Base-by-base conservation (phyloP, 108 stramenopile genomes). In the Cyclotella baltica region DNA sequence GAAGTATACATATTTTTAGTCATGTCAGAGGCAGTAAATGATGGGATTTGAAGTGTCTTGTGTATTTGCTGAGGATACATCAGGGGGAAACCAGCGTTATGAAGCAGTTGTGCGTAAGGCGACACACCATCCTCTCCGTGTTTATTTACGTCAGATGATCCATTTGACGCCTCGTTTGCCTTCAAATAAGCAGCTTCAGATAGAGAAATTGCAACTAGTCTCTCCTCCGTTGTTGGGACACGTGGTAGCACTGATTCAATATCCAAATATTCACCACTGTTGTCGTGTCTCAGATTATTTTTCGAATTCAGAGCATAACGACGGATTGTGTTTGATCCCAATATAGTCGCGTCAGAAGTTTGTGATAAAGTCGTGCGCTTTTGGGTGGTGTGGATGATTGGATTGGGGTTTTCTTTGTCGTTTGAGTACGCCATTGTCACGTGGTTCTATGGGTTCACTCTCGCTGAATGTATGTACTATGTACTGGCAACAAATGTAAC, bases 321-420 rank as follows among this genome's bases (percentile, higher is more conserved):
- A 30, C 59, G 65, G 35, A 83, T 76, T 11, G 64, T 34, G 27
- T 36, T 37, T 59, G 71, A 67, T 62, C 82, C 82, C 22, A 83
- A 58, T 48, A 71, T 47, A 37, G 51, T 28, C 2, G 34, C 43
- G 43, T 46, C 43, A 23, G 40, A 71, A 31, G 72, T 38, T 22
- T 55, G 62, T 1, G 51, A 82, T 27, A 67, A 18, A 35, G 38
- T 8, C 18, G 51, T 62, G 28, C 66, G 65, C 53, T 71, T 67
- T n/a, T 68, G 27, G 31, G 75, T 68, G 5, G 64, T 22, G 35
- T 83, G 75, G 27, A 76, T 76, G 71, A 69, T 68, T 57, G 82
- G 82, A 37, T 83, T 83, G 35, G 82, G 82, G 67, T 83, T 83
- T 72, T 83, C 82, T 76, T 67, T 76, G 50, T 70, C 68, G 74